A percentile compares a stretch with the other conserved stretches of the same genome.
Conservation (phyloP, 129 eudicot genomes). For the Helichrysum umbraculigerum region DNA sequence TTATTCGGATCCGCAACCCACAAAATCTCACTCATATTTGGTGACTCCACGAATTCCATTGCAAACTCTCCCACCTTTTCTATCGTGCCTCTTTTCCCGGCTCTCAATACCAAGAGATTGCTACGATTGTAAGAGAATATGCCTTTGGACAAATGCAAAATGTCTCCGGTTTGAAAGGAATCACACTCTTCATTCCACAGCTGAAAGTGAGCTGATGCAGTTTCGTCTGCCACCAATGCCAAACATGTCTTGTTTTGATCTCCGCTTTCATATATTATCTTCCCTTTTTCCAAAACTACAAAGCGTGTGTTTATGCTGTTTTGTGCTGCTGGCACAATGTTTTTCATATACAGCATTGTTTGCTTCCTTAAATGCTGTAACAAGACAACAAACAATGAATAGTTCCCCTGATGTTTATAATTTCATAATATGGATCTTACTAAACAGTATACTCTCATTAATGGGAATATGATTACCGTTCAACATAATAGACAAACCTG, state of each 20-base stretch:
- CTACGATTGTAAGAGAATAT: constrained; percentile 63
- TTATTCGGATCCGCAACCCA: constrained; percentile 60
- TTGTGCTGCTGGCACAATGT: constrained; percentile 61
- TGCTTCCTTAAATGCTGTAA: constrained; percentile 6
- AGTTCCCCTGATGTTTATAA: background rate
- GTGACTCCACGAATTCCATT: constrained; percentile 64
- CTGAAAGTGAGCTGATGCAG: constrained; percentile 82
- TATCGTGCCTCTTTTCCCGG: constrained; percentile 67
- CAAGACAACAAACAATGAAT: background rate
- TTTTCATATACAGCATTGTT: constrained; percentile 42
- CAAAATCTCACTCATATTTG: constrained; percentile 73
- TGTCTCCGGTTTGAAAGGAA: constrained; percentile 61
- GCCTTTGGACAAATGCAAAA: constrained; percentile 50
- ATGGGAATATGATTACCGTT: too few relatives aligned
- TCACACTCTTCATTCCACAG: constrained; percentile 78
- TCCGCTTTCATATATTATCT: constrained; percentile 39
- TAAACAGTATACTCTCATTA: too few relatives aligned
- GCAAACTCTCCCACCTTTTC: constrained; percentile 75
- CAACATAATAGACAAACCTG: too few relatives aligned
- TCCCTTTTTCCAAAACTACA: constrained; percentile 68
- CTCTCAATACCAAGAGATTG: constrained; percentile 52
- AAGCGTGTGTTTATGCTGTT: constrained; percentile 64
- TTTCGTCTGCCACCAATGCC: constrained; percentile 68
- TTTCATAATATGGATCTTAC: too few relatives aligned
- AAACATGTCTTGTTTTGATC: constrained; percentile 56